Conservation (phyloP, 352 stramenopile genomes). For the Phytopythium cucurbitacearum region DNA sequence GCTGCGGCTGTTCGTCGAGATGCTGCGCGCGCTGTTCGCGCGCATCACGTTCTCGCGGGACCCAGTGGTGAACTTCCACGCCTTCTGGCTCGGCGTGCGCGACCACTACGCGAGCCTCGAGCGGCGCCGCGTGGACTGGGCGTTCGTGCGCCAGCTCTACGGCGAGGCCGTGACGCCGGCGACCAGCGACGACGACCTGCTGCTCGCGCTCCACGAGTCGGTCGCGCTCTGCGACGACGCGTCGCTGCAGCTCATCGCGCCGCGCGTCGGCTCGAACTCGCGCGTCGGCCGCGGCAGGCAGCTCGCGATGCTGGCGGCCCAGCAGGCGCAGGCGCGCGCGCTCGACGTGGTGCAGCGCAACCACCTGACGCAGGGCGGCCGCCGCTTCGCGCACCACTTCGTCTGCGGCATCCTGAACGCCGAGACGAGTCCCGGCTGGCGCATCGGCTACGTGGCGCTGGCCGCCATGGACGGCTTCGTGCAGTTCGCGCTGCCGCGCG, state of each 20-base stretch:
- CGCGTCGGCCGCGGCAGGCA: constrained; percentile 10
- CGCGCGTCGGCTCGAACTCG: constrained; percentile 10
- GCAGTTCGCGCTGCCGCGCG: constrained; percentile 60
- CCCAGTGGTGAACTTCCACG: constrained; percentile 62
- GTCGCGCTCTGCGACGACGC: constrained; percentile 67
- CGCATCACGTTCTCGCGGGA: constrained; percentile 64
- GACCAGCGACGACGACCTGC: constrained; percentile 78
- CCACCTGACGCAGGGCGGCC: constrained; percentile 55
- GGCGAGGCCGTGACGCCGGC: constrained; percentile 48
- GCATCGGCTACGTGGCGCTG: constrained; percentile 73
- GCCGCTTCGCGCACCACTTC: constrained; percentile 58
- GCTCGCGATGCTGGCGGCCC: constrained; percentile 20
- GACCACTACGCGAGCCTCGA: constrained; percentile 64
- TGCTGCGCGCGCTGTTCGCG: constrained; percentile 60
- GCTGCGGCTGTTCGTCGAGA: constrained; percentile 58
- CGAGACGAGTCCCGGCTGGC: constrained; percentile 67
- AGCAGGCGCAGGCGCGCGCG: constrained; percentile 28
- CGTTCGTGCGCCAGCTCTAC: constrained; percentile 67
- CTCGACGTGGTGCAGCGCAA: constrained; percentile 43
- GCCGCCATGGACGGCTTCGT: constrained; percentile 78
- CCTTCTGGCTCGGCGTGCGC: constrained; percentile 69
- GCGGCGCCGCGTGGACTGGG: constrained; percentile 49
- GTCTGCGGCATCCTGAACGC: constrained; percentile 69
- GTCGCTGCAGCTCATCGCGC: constrained; percentile 38
- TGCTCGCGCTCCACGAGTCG: constrained; percentile 73